Evolutionary conservation across 345 rosid species (phyloP).

Genomic region (Crucihimalaya himalaica): DNA sequence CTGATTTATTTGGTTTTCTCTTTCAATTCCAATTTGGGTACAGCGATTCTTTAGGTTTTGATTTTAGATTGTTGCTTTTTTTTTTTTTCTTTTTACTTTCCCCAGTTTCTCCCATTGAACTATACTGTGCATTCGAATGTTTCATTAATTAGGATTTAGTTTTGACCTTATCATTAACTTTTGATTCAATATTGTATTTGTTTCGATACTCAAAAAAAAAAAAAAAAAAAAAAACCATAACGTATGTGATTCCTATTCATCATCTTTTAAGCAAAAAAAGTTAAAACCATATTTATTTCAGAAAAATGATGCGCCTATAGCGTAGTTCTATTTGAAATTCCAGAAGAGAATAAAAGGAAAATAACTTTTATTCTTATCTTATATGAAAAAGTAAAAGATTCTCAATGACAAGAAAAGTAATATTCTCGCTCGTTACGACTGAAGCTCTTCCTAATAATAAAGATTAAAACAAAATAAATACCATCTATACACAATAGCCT

Average conservation of each 20-base stretch:
- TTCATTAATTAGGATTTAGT: constrained; percentile 17
- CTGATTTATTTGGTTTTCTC: background rate
- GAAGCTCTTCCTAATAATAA: background rate
- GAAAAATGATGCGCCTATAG: background rate
- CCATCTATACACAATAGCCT: too few relatives aligned
- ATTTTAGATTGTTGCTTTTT: background rate
- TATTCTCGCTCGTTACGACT: background rate
- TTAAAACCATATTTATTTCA: background rate
- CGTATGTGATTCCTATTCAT: constrained; percentile 22
- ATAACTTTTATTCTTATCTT: constrained; percentile 8
- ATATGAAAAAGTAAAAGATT: constrained; percentile 25
- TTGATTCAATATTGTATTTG: background rate
- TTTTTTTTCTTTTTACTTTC: background rate
- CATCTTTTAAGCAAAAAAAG: constrained; percentile 11
- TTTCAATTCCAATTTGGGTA: constrained; percentile 10
- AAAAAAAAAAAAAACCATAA: background rate
- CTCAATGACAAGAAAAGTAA: background rate
- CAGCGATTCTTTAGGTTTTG: constrained; percentile 11
- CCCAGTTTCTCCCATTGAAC: background rate
- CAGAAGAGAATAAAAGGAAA: background rate
- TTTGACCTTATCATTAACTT: background rate
- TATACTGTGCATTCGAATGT: constrained; percentile 17
- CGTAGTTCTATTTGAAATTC: background rate
- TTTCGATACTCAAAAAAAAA: background rate
- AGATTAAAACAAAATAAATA: too few relatives aligned